These are phyloP conservation scores for Exophiala calicioides DNA, from an alignment of 2,329 filamentous ascomycete species.

Conservation along the genomic window DNA sequence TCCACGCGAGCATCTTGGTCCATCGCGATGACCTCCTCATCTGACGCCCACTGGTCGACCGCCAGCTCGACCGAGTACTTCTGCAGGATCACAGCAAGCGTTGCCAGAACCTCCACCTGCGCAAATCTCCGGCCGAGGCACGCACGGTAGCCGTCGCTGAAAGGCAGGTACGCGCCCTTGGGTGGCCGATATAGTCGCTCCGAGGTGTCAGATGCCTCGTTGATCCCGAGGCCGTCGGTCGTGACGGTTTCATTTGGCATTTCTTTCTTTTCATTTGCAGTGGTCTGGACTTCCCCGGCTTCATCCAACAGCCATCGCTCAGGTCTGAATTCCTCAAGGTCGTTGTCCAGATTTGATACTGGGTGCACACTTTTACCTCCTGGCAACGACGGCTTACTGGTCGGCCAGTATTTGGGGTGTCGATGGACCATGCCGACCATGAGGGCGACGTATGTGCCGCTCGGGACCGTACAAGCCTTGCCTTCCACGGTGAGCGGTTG, in stretches of 20 bases:
- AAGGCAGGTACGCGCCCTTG: constrained; percentile 57
- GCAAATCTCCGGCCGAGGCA: constrained; percentile 60
- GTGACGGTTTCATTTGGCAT: constrained; percentile 29
- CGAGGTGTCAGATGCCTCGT: constrained; percentile 62
- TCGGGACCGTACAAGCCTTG: constrained; percentile 59
- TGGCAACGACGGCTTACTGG: constrained; percentile 42
- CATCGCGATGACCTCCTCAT: constrained; percentile 58
- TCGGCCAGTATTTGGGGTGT: constrained; percentile 73
- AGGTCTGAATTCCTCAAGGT: constrained; percentile 69
- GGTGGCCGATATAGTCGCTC: constrained; percentile 60
- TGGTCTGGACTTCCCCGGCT: constrained; percentile 20
- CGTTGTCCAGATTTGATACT: constrained; percentile 44
- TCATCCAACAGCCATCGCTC: constrained; percentile 66
- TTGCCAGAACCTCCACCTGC: constrained; percentile 58
- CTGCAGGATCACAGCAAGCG: constrained; percentile 54
- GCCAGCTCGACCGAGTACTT: constrained; percentile 70
- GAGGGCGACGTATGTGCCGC: constrained; percentile 58
- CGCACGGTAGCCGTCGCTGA: constrained; percentile 57
- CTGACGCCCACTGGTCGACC: constrained; percentile 60
- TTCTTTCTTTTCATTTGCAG: constrained; percentile 13
- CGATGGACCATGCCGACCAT: constrained; percentile 60
- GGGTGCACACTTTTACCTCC: constrained; percentile 37
- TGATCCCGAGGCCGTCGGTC: constrained; percentile 48
- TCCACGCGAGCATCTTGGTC: constrained; percentile 46
- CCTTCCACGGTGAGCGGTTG: constrained; percentile 64